Base-by-base conservation (phyloP, 2,329 filamentous ascomycete genomes). In the Epichloe coenophiala region DNA sequence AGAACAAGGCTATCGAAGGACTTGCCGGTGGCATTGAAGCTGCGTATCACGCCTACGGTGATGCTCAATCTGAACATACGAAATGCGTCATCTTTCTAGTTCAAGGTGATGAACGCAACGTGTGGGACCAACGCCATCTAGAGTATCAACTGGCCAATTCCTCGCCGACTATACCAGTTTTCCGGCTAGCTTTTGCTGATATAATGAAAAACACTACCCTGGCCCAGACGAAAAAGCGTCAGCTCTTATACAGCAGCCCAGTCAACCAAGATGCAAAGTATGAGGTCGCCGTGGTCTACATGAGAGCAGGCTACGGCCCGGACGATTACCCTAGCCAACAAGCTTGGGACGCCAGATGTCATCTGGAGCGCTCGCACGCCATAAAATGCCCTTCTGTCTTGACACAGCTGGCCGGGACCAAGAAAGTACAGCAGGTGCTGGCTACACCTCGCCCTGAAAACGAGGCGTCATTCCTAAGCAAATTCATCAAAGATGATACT, bases 371-470 rank as follows among this genome's bases (percentile, higher is more conserved):
- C 47, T 95, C 89, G 41, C 79, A 81, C 41, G 90, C 93, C 15
- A 95, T 98, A 69, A 96, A 96, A 70, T 98, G 93, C 62, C 93
- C 93, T 1, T 88, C 84, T 1, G 81, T 97, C 27, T 74, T 98
- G 52, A 95, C 88, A 1, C 93, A 98, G 61, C 78, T 98, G 5
- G 86, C 91, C 11, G 93, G 93, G 36, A 90, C 86, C 59, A 98
- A 98, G 67, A 97, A 97, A 66, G 84, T 98, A 37, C 93, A 98
- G 68, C 93, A 98, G 68, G 86, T 97, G 2, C 82, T 98, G 15
- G 86, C 88, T 15, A 93, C 89, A 8, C 85, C 86, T 0, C 62
- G 61, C n/a, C 66, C 75, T 39, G 75, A 80, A 0, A 66, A 68
- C 1, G 69, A 68, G 13, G 68, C 75, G 0, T 78, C 83, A 11